Conservation (phyloP, 202 grass and related monocot genomes). For the Zoysia matrella region DNA sequence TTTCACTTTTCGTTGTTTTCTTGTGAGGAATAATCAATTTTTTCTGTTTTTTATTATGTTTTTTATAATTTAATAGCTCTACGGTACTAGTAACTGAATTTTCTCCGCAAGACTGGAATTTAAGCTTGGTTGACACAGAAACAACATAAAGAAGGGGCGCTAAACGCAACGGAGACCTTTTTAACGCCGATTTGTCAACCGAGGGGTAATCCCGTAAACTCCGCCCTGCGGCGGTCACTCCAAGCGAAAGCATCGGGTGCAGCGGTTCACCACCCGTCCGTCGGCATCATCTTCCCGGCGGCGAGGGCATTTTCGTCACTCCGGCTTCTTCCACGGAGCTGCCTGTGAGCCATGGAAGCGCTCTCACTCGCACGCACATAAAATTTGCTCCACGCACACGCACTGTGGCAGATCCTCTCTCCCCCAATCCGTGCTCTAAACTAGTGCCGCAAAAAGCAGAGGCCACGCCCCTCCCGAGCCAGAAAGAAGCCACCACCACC, state of each 20-base stretch:
- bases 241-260: no score
- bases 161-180: neutral
- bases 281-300: neutral
- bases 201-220: neutral
- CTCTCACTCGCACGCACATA: conserved; percentile 66
- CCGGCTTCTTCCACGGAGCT: neutral
- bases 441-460: conserved; percentile 29
- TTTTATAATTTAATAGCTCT: no score
- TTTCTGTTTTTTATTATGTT: no score
- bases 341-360: conserved; percentile 3
- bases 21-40: no score
- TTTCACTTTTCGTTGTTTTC: no score
- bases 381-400: conserved; percentile 56
- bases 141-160: no score
- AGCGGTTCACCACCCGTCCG: no score
- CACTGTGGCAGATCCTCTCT: neutral
- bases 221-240: neutral
- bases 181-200: no score
- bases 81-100: neutral
- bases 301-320: conserved; percentile 59
- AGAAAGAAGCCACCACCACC: conserved; percentile 32
- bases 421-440: conserved; percentile 38
- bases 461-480: neutral
- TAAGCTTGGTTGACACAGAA: neutral
- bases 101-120: neutral